Base-by-base conservation (phyloP, 2,329 filamentous ascomycete species). In the Geoglossum cookeanum region DNA sequence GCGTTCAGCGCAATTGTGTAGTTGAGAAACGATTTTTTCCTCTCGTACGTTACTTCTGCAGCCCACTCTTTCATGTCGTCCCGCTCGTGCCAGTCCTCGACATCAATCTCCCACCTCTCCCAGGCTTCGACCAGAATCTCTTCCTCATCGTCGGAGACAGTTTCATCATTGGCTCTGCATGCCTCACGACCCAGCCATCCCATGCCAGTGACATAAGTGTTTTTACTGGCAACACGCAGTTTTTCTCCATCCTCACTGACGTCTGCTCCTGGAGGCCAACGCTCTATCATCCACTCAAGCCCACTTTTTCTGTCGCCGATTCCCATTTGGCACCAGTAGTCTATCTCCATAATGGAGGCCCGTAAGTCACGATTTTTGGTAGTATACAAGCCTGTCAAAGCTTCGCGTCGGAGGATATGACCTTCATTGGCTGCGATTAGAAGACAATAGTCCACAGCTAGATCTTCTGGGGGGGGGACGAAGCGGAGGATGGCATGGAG, bases 301-400 rank as follows among this genome's bases (percentile, higher is more conserved):
- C 92, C 91, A 22, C 56, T 85, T 63, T 85, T 85, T n/a, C 80
- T 75, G 66, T 95, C 92, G 4, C 92, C 94, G 8, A 98, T 81
- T 0, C 85, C 88, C 70, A 97, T 89, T 67, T 98, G 92, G 67
- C 94, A 98, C 91, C 91, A 98, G 66, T 94, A 92, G 66, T 94
- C 84, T 32, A 98, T 76, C 60, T 97, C 89, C 58, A 78, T 82
- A 54, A 98, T 80, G 1, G 84, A 83, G 27, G 84, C 87, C 57
- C 92, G 82, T 11, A 98, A 71, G 66, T 98, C 92, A 32, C 76
- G 70, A 1, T 76, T 68, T 56, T 85, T 84, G 13, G 80, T 79
- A 56, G 77, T 74, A 64, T 89, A 95, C 1, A 98, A 75, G 5
- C 78, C 72, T 55, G 77, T 74, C 0, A 94, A 76, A 0, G 87